Evolutionary conservation across 495 filamentous ascomycete genomes (phyloP), one percentile per base, ranked within the genome.

Genomic region (Aeminium ludgeri): DNA sequence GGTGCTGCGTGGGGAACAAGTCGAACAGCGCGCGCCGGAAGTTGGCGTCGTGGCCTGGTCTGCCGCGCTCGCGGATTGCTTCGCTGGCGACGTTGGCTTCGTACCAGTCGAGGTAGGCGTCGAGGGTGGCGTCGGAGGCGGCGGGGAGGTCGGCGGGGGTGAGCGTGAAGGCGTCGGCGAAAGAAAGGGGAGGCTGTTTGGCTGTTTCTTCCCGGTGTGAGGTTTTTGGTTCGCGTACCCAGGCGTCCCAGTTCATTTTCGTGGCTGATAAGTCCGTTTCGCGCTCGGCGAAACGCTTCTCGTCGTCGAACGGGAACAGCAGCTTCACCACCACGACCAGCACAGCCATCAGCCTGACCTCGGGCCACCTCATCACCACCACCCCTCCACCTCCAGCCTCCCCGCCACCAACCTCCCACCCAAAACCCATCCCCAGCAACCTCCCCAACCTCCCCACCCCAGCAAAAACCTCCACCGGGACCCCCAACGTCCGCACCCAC

Each of bases 71-170:
- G 38, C 51, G 35, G 40, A 47, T 41, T 4, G 43, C 34, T 40
- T 53, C 46, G 36, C 43, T 51, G 6, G 43, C 51, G 5, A 46
- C 25, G 20, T 44, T 46, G 38, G 44, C 10, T 54, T 87, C 78
- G 52, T 82, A 92, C 81, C 82, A 95, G 56, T 86, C 74, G 66
- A 97, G 65, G 44, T 92, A 92, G 36, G 80, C 70, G 46, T 89
- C 78, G 38, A 95, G 55, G 44, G 91, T 72, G 8, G 63, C 54
- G 13, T 67, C 65, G 1, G 61, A 67, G 78, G 95, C 78, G 2
- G 57, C 53, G 44, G 86, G 71, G 1, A 83, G 65, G 37, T 91
- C 79, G 1, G 64, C 58, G 16, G 87, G 76, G 4, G 65, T 72
- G 38, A 83, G 58, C 7, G 69, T 38, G 30, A 51, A 41, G 3